Percentiles rank a stretch among this genome's conserved stretches.
Evolutionary conservation across 805 yeast genomes (phyloP).

Genomic region (Lipomyces spencermartinsiae): DNA sequence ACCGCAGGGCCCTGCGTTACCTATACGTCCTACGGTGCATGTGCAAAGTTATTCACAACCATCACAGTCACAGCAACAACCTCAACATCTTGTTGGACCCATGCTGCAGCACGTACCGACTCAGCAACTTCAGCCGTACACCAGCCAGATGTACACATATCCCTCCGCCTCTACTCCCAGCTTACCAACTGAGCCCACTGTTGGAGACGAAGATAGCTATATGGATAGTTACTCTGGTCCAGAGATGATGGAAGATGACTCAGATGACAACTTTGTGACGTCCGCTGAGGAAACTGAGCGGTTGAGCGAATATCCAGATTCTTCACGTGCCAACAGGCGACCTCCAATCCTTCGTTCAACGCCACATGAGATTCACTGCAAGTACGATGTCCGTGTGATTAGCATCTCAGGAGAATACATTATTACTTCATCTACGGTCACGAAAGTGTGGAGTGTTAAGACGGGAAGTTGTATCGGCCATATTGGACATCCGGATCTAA

Average conservation of each 20-base stretch:
- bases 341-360: conserved; percentile 43
- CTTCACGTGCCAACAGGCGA: conserved; percentile 45
- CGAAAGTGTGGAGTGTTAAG: conserved; percentile 39
- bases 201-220: conserved; percentile 20
- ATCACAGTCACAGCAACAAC: conserved; percentile 1
- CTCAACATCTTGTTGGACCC: neutral
- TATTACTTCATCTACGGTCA: conserved; percentile 37
- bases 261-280: conserved; percentile 24
- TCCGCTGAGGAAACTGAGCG: conserved; percentile 28
- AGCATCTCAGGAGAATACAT: conserved; percentile 39
- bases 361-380: conserved; percentile 38
- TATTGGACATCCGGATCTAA: conserved; percentile 39
- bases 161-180: conserved; percentile 14
- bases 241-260: conserved; percentile 32
- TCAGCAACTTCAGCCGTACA: conserved; percentile 2
- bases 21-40: neutral
- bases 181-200: conserved; percentile 4
- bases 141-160: neutral
- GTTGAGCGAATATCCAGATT: conserved; percentile 41
- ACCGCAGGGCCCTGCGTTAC: conserved; percentile 8
- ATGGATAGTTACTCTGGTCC: neutral
- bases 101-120: neutral
- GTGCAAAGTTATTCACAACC: neutral
- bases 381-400: conserved; percentile 39
- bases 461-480: conserved; percentile 41